Evolutionary conservation across 176 grass and related monocot genomes (phyloP).

Genomic region (Avena insularis): DNA sequence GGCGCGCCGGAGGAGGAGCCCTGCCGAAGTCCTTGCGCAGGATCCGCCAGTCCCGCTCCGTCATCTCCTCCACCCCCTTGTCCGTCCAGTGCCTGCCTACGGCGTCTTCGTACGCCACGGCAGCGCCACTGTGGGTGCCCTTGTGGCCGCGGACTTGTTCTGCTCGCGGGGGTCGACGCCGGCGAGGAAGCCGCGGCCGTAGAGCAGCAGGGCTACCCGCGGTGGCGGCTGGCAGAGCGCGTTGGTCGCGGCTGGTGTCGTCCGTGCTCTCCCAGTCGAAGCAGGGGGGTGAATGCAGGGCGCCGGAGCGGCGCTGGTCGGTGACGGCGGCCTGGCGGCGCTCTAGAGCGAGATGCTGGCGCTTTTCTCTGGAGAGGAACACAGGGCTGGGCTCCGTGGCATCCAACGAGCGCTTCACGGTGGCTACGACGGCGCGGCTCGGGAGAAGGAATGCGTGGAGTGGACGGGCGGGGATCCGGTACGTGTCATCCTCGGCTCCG

Average conservation of each 20-base stretch:
- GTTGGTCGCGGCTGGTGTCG: constrained; percentile 82
- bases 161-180: constrained; percentile 89
- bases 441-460: background rate
- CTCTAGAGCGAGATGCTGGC: constrained; percentile 70
- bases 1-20: constrained; percentile 67
- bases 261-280: constrained; percentile 97
- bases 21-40: constrained; percentile 86
- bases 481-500: too few relatives aligned
- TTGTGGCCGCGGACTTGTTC: constrained; percentile 78
- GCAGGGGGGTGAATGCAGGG: constrained; percentile 51
- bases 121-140: constrained; percentile 68
- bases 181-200: constrained; percentile 85
- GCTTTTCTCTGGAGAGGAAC: constrained; percentile 67
- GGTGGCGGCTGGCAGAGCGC: constrained; percentile 54
- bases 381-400: constrained; percentile 52
- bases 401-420: constrained; percentile 73
- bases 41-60: constrained; percentile 88
- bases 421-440: constrained; percentile 15
- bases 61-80: constrained; percentile 81
- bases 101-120: constrained; percentile 74
- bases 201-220: constrained; percentile 49
- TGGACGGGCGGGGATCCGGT: background rate
- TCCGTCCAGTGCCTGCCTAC: constrained; percentile 81
- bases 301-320: constrained; percentile 55
- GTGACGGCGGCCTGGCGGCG: constrained; percentile 69